Base-by-base conservation (phyloP, 2,329 filamentous ascomycete genomes). In the Chaetomium strumarium region DNA sequence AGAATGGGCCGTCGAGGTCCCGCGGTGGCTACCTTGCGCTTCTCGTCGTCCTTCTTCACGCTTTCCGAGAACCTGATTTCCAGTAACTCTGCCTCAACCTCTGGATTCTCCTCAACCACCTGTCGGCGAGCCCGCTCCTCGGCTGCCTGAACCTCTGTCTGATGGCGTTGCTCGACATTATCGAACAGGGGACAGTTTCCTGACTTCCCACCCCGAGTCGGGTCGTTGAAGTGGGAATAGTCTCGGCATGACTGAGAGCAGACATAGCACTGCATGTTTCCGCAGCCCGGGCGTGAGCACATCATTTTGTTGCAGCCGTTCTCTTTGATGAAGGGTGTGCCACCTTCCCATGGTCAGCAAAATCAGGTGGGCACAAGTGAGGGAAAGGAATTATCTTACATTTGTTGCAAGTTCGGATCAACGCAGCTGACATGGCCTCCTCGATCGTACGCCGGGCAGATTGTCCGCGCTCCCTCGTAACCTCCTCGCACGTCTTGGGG, bases 251-350 rank as follows among this genome's bases (percentile, higher is more conserved):
- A 79, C 60, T 84, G 74, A 19, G 82, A 83, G 69, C 90, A 95
- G 39, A 89, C 75, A 61, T 90, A 90, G 63, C 84, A 86, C 58
- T 83, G 79, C 0, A 77, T 62, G 41, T 80, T 78, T 2, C 51
- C 5, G 54, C 80, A 84, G 1, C 70, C 69, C 38, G 63, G 46
- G n/a, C 77, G 76, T 0, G 79, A 73, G 66, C 90, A 95, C 0
- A 67, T 76, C 79, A 95, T 88, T 69, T 91, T 91, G 70, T 95
- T 95, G 71, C 90, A 95, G 2, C 90, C 90, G 31, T 72, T 66
- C 34, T 84, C 79, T 64, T 95, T 95, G 66, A 95, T 78, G 61
- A 92, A 93, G 0, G 84, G 81, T n/a, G 81, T 79, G n/a, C 76
- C 72, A 68, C 86, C 75, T 78, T 45, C 20, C 11, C 2, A 19